These are phyloP conservation scores for Plasmopara viticola DNA, from an alignment of 352 stramenopile species.

Conservation along the genomic window DNA sequence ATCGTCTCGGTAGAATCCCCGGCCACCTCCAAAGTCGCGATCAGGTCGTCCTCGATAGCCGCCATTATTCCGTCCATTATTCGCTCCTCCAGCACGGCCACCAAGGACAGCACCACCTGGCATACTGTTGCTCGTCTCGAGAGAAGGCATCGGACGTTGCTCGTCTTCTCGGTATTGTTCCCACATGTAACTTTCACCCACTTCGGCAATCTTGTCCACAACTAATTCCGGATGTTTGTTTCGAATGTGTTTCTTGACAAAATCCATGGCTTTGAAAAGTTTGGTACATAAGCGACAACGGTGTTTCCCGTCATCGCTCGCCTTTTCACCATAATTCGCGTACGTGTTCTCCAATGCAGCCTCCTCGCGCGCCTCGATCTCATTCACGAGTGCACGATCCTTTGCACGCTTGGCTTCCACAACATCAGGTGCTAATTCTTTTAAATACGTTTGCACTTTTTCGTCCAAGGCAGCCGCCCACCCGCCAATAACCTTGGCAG, in stretches of 20 bases:
- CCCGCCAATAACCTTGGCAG: slow-evolving; percentile 48
- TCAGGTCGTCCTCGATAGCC: slow-evolving; percentile 25
- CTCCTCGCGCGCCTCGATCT: slow-evolving; percentile 73
- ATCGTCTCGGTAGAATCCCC: slow-evolving; percentile 54
- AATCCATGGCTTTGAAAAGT: slow-evolving; percentile 83
- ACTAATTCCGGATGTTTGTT: slow-evolving; percentile 84
- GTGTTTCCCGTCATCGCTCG: slow-evolving; percentile 76
- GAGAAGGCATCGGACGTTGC: slow-evolving; percentile 64
- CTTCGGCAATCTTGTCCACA: slow-evolving; percentile 74
- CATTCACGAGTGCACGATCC: slow-evolving; percentile 54
- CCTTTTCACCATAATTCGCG: slow-evolving; percentile 78
- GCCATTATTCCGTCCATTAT: slow-evolving; percentile 26
- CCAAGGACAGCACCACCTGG: slow-evolving; percentile 49
- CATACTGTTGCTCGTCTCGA: slow-evolving; percentile 63
- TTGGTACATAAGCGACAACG: slow-evolving; percentile 81
- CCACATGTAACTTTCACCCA: slow-evolving; percentile 85
- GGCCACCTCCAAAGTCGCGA: slow-evolving; percentile 25
- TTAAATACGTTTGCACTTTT: slow-evolving; percentile 64
- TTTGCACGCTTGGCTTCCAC: slow-evolving; percentile 46
- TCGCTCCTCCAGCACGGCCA: slow-evolving; percentile 30
- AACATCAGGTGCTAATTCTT: slow-evolving; percentile 44
- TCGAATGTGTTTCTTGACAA: slow-evolving; percentile 86
- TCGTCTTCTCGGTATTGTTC: slow-evolving; percentile 79
- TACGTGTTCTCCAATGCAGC: slow-evolving; percentile 67
- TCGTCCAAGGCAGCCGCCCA: slow-evolving; percentile 74